These are phyloP conservation scores for Yarrowia yakushimensis DNA, from an alignment of 805 yeast species.

Conservation along the genomic window DNA sequence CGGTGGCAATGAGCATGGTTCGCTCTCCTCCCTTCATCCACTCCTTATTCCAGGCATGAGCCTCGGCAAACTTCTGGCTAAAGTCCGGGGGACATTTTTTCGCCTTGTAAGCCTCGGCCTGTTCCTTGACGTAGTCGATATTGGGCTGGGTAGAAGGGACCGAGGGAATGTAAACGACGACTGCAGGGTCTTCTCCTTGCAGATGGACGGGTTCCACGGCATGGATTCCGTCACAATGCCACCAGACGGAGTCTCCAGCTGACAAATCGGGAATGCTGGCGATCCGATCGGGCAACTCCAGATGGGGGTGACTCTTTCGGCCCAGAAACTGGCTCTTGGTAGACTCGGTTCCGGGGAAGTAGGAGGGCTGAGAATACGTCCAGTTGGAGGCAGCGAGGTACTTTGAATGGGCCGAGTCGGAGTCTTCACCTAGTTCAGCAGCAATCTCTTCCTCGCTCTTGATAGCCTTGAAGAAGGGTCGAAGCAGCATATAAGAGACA, in stretches of 20 bases:
- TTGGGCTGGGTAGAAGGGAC: background rate
- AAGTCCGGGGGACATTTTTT: background rate
- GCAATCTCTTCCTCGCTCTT: background rate
- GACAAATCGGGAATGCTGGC: constrained; percentile 1
- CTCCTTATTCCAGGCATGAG: background rate
- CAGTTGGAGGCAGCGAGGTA: background rate
- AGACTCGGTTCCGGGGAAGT: background rate
- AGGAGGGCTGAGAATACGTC: background rate
- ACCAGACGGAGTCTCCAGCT: background rate
- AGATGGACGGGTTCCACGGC: background rate
- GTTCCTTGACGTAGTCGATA: background rate
- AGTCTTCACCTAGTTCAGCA: background rate
- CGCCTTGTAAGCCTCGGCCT: background rate
- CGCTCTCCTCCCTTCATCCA: constrained; percentile 1
- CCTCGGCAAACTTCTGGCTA: background rate
- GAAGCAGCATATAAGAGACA: background rate
- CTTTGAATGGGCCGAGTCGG: no score
- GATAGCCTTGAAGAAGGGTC: background rate
- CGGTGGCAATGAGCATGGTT: no score
- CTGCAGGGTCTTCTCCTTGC: background rate
- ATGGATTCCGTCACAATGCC: constrained; percentile 15
- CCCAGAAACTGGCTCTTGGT: background rate
- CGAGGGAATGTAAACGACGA: background rate
- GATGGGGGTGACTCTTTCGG: background rate
- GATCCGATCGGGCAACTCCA: background rate